Conservation (phyloP, 2,329 filamentous ascomycete genomes). For the Aspergillus ibericus region DNA sequence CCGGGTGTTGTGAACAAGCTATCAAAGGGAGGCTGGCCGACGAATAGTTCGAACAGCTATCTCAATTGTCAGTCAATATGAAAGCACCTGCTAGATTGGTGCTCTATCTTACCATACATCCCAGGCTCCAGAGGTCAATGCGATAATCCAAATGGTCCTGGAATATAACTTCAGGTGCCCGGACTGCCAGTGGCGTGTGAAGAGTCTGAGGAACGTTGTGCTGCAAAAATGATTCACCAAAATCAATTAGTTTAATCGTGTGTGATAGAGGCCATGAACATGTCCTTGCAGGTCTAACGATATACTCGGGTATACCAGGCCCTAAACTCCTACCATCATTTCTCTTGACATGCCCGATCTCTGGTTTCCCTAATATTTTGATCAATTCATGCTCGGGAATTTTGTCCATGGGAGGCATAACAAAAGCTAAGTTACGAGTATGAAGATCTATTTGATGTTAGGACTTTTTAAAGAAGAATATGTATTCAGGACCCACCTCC, state of each 20-base stretch:
- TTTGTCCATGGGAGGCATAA: slow-evolving; percentile 16
- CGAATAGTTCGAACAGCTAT: slow-evolving; percentile 42
- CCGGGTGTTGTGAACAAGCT: slow-evolving; percentile 35
- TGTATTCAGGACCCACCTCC: slow-evolving; percentile 30
- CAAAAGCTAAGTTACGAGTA: slow-evolving; percentile 30
- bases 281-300: slow-evolving; percentile 21
- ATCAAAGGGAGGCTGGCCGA: slow-evolving; percentile 41
- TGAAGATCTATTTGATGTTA: slow-evolving; percentile 27
- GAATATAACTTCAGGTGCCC: slow-evolving; percentile 43
- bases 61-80: slow-evolving; percentile 13
- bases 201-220: slow-evolving; percentile 26
- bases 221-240: slow-evolving; percentile 38
- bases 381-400: slow-evolving; percentile 21
- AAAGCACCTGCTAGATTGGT: not conserved
- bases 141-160: slow-evolving; percentile 35
- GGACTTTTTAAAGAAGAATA: slow-evolving; percentile 10
- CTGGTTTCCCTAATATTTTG: slow-evolving; percentile 26
- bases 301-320: slow-evolving; percentile 24
- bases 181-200: slow-evolving; percentile 36
- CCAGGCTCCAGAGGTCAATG: slow-evolving; percentile 43
- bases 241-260: slow-evolving; percentile 39
- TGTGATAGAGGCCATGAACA: slow-evolving; percentile 1
- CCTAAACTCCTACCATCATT: slow-evolving; percentile 24
- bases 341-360: slow-evolving; percentile 25
- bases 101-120: slow-evolving; percentile 34